Evolutionary conservation across 257 asterid genomes (phyloP).

Genomic region (Scutellaria baicalensis): DNA sequence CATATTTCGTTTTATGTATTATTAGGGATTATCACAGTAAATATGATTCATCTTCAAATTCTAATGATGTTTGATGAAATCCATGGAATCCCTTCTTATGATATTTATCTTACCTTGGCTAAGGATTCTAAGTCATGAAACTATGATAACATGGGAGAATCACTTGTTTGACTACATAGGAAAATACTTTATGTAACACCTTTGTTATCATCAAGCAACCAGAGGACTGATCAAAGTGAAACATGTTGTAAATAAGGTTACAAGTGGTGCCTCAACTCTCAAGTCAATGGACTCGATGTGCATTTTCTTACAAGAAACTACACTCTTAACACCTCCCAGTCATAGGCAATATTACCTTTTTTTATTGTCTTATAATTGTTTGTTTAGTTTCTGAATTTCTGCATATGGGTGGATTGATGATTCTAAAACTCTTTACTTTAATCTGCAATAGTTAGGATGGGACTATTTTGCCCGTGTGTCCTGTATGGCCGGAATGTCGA

Average conservation of each 20-base stretch:
- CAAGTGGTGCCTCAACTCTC: not conserved
- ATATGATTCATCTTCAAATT: no score
- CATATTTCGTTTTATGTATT: no score
- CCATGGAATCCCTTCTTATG: no score
- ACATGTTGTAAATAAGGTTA: not conserved
- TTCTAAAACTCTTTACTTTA: slow-evolving; percentile 2
- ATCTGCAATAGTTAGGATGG: slow-evolving; percentile 58
- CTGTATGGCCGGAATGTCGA: slow-evolving; percentile 86
- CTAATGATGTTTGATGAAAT: no score
- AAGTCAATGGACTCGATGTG: not conserved
- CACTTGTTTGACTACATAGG: not conserved
- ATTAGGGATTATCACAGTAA: no score
- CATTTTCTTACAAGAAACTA: not conserved
- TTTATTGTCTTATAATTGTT: not conserved
- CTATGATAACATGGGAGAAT: no score
- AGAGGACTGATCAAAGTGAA: not conserved
- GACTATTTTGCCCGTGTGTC: slow-evolving; percentile 95
- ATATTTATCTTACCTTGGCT: not conserved
- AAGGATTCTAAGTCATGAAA: not conserved
- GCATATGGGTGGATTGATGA: slow-evolving; percentile 3
- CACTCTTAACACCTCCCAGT: not conserved
- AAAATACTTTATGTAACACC: not conserved
- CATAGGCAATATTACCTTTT: not conserved
- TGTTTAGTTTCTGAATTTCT: slow-evolving; percentile 3
- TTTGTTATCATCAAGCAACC: not conserved